These are phyloP conservation scores for Isabelozyma gotoi DNA, from an alignment of 805 yeast genomes.

Conservation along the genomic window DNA sequence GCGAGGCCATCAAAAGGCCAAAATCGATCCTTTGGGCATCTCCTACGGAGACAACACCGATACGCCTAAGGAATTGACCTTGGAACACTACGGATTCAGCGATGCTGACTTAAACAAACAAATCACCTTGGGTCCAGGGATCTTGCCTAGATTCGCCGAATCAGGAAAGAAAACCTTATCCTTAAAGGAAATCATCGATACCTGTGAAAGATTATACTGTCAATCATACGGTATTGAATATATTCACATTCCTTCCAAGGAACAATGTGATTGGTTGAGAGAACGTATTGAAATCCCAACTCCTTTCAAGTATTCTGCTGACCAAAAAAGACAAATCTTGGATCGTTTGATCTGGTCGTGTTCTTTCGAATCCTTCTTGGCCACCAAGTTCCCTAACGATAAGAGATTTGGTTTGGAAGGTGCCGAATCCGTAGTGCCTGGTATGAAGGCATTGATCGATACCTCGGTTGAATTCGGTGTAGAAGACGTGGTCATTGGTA, in stretches of 20 bases:
- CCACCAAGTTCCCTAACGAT: conserved; percentile 96
- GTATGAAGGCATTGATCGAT: conserved; percentile 94
- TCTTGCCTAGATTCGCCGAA: conserved; percentile 84
- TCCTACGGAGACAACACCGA: conserved; percentile 72
- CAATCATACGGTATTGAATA: conserved; percentile 90
- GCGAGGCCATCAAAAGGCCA: conserved; percentile 95
- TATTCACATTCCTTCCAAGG: conserved; percentile 93
- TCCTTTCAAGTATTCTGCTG: conserved; percentile 79
- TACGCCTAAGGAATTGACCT: conserved; percentile 81
- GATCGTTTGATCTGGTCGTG: conserved; percentile 97
- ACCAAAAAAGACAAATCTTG: conserved; percentile 92
- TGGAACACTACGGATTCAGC: conserved; percentile 89
- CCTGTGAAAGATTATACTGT: conserved; percentile 85
- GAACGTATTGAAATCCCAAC: conserved; percentile 91
- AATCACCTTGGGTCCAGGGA: conserved; percentile 96
- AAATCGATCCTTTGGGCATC: conserved; percentile 92
- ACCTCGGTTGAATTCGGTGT: conserved; percentile 89
- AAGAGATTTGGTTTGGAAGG: conserved; percentile 99
- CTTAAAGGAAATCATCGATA: conserved; percentile 71
- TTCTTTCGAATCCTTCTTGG: conserved; percentile 86
- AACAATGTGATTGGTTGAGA: conserved; percentile 97
- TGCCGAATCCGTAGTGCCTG: conserved; percentile 95
- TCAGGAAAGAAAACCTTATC: conserved; percentile 64
- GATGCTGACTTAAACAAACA: conserved; percentile 80
- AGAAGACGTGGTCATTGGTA: conserved; percentile 95